Percentiles rank a stretch among this genome's conserved stretches.
Conservation (phyloP, 2,329 filamentous ascomycete species). For the Ceratocystis papillata region DNA sequence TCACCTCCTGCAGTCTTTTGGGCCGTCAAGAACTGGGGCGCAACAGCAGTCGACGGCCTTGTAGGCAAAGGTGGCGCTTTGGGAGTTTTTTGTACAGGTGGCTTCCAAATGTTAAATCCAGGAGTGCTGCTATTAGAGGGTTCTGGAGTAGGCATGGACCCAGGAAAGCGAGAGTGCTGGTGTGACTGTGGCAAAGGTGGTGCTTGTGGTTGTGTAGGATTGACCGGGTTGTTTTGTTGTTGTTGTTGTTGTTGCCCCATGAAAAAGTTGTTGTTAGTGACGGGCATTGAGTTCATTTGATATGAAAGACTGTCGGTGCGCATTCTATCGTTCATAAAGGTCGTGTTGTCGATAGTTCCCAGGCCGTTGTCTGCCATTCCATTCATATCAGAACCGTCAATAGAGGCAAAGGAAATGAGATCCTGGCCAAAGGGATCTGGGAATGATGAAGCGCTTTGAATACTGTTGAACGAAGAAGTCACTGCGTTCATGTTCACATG, state of each 20-base stretch:
- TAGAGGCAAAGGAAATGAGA: conserved; percentile 14
- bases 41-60: conserved; percentile 25
- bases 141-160: conserved; percentile 1
- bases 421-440: conserved; percentile 14
- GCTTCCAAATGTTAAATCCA: conserved; percentile 31
- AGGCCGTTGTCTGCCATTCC: neutral
- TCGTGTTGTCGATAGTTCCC: conserved; percentile 4
- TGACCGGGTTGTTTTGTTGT: conserved; percentile 10
- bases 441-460: neutral
- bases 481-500: neutral
- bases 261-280: conserved; percentile 4
- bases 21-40: conserved; percentile 24
- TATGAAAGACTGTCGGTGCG: conserved; percentile 12
- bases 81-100: conserved; percentile 34
- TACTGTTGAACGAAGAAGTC: conserved; percentile 1
- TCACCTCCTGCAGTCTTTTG: conserved; percentile 20
- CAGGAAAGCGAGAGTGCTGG: conserved; percentile 1
- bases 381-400: conserved; percentile 2
- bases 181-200: conserved; percentile 18
- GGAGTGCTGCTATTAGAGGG: conserved; percentile 13
- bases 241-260: conserved; percentile 22
- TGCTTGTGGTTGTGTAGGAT: neutral
- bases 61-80: conserved; percentile 31
- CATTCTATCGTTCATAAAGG: conserved; percentile 11
- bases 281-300: conserved; percentile 9